Conservation (phyloP, 192 early-diverging fungal genomes). For the Coemansia sp. region DNA sequence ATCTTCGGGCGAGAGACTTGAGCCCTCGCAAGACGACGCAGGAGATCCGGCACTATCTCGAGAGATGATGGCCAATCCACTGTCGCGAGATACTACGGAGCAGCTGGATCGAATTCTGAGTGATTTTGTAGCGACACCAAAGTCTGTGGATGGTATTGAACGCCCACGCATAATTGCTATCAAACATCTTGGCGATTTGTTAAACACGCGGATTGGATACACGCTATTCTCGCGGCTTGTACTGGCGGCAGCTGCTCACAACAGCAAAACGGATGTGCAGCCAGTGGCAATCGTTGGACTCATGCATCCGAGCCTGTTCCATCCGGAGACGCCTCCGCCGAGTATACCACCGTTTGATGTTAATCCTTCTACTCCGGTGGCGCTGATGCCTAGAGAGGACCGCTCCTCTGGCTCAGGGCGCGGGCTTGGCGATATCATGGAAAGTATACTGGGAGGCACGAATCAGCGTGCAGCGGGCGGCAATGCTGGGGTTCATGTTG, state of each 20-base stretch:
- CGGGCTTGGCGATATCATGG: slow-evolving; percentile 19
- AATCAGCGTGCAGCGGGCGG: slow-evolving; percentile 10
- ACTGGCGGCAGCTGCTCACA: slow-evolving; percentile 16
- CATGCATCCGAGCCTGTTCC: slow-evolving; percentile 52
- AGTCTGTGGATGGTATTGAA: slow-evolving; percentile 4
- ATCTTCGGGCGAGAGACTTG: slow-evolving; percentile 16
- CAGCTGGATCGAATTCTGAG: slow-evolving; percentile 28
- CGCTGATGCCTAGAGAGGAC: slow-evolving; percentile 34
- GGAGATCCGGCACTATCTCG: slow-evolving; percentile 41
- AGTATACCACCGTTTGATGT: slow-evolving; percentile 52
- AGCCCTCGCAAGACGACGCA: slow-evolving; percentile 17
- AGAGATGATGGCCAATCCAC: slow-evolving; percentile 53
- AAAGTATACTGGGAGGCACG: slow-evolving; percentile 22
- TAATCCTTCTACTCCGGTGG: slow-evolving; percentile 39
- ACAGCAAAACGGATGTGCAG: slow-evolving; percentile 1
- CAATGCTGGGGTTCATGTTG: slow-evolving; percentile 27
- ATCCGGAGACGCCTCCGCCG: slow-evolving; percentile 39
- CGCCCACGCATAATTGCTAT: slow-evolving; percentile 38
- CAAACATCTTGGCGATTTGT: slow-evolving; percentile 50
- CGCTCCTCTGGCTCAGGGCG: slow-evolving; percentile 9
- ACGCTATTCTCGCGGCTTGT: slow-evolving; percentile 46
- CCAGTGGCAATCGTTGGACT: slow-evolving; percentile 39
- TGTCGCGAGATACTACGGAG: slow-evolving; percentile 34
- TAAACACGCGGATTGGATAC: slow-evolving; percentile 53
- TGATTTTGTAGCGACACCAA: slow-evolving; percentile 23